Evolutionary conservation across 2,329 filamentous ascomycete species (phyloP).

Genomic region (Fusarium tjaetaba): DNA sequence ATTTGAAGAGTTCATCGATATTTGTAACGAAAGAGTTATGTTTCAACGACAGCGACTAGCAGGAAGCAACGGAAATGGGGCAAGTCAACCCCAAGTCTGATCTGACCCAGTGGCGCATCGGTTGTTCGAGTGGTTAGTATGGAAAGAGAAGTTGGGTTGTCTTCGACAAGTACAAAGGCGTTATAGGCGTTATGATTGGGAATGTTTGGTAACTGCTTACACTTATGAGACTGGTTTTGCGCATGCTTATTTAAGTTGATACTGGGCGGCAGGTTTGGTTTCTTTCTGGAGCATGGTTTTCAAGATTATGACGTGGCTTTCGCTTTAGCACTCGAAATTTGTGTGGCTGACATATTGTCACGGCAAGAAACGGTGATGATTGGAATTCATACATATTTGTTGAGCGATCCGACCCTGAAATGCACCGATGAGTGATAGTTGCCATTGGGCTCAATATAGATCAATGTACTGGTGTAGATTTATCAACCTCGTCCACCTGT

Average conservation of each 20-base stretch:
- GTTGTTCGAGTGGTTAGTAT: constrained; percentile 29
- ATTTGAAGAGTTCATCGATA: constrained; percentile 77
- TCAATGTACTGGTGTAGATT: neutral
- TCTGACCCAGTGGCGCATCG: constrained; percentile 27
- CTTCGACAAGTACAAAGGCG: constrained; percentile 31
- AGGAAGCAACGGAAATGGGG: constrained; percentile 43
- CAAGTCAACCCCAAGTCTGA: constrained; percentile 39
- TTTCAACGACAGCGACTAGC: constrained; percentile 66
- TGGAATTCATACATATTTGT: constrained; percentile 3
- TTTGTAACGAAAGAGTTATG: constrained; percentile 74
- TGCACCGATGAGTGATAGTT: neutral
- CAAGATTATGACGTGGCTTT: constrained; percentile 33
- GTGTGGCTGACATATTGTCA: neutral
- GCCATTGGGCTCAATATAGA: neutral
- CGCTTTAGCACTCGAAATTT: constrained; percentile 8
- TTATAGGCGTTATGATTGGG: constrained; percentile 38
- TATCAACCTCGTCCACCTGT: neutral
- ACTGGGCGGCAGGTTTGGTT: constrained; percentile 34
- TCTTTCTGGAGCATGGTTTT: constrained; percentile 33
- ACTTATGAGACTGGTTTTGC: constrained; percentile 25
- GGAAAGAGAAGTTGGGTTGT: constrained; percentile 18
- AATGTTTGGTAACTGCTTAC: constrained; percentile 8
- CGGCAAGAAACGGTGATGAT: neutral
- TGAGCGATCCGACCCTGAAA: neutral
- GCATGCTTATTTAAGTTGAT: constrained; percentile 20